phyloP scores from a whole-genome alignment of 306 rosid species.

The Datisca glomerata region DNA sequence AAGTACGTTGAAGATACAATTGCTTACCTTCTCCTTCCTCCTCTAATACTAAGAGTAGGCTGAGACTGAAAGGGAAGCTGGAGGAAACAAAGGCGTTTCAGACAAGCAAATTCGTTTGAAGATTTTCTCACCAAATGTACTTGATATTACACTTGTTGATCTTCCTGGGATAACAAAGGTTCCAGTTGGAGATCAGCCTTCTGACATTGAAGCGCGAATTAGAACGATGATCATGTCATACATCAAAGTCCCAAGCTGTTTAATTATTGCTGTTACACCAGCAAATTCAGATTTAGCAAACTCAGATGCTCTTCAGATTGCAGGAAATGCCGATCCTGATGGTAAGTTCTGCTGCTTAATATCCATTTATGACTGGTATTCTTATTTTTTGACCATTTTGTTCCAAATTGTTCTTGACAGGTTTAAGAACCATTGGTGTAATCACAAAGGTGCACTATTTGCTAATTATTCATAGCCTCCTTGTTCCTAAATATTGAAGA shows the following conservation, averaged over 20 bases:
- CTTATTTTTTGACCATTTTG: background rate
- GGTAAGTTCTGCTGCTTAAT: constrained; percentile 11
- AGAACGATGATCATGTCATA: constrained; percentile 26
- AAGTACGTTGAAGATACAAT: too few species aligned
- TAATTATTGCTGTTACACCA: constrained; percentile 28
- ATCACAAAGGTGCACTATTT: constrained; percentile 25
- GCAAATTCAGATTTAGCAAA: constrained; percentile 34
- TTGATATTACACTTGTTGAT: constrained; percentile 30
- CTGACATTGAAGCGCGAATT: constrained; percentile 25
- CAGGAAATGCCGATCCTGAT: constrained; percentile 27
- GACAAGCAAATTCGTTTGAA: constrained; percentile 26
- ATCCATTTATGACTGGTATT: background rate
- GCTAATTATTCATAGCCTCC: background rate
- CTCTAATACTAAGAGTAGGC: too few species aligned
- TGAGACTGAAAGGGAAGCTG: constrained; percentile 27
- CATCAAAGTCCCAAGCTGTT: constrained; percentile 18
- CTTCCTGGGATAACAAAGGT: constrained; percentile 31
- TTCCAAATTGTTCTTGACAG: constrained; percentile 7
- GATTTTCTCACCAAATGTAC: constrained; percentile 26
- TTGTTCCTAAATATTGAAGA: too few species aligned
- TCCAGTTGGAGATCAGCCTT: constrained; percentile 36
- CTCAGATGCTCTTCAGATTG: constrained; percentile 32
- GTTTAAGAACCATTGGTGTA: constrained; percentile 27
- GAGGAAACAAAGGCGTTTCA: constrained; percentile 24
- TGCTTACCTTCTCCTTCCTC: too few species aligned